Base-by-base conservation (phyloP, 1,284 basidiomycete species). In the Pulveroboletus sp. region DNA sequence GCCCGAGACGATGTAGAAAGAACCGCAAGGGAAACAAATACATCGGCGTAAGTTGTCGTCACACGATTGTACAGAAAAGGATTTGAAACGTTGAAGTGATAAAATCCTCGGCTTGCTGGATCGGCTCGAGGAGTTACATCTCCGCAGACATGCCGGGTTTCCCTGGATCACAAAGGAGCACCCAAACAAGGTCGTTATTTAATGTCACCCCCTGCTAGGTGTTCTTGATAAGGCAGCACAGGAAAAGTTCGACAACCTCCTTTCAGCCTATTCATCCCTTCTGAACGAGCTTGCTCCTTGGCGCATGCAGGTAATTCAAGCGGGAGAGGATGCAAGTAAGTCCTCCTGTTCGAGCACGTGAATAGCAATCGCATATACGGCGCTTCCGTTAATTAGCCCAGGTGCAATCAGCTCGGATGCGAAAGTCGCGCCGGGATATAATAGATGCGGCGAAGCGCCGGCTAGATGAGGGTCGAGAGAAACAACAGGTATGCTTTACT, bases 401-500 rank as follows among this genome's bases (percentile, higher is more conserved):
- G 59, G 54, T 61, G 9, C 77, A 78, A 43, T 62, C 68, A 18
- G 49, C 45, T 39, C 52, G 62, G 58, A 60, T 73, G 77, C 43
- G 72, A 40, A 68, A 66, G 25, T 78, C 75, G 12, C 74, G 78
- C 33, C 68, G 67, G 52, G 67, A 67, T 28, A 59, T 78, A 5
- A 70, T 78, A 57, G 64, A 67, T 52, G 64, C 69, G 43, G 74
- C 76, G n/a, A 74, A 72, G 47, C 62, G 60, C 6, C 67, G 65
- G 26, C 70, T 79, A 22, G 74, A 79, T 28, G 73, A 78, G 46
- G 71, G 70, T 26, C 65, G 77, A 49, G 77, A 81, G 58, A 72
- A 70, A 36, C 79, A 80, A 50, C 72, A 73, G 67, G 78, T 75
- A 42, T 42, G 50, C 43, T 20, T 48, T 43, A 2, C 26, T 38